phyloP scores from a whole-genome alignment of 768 basidiomycete species.

The Hygrophoropsis aurantiaca region DNA sequence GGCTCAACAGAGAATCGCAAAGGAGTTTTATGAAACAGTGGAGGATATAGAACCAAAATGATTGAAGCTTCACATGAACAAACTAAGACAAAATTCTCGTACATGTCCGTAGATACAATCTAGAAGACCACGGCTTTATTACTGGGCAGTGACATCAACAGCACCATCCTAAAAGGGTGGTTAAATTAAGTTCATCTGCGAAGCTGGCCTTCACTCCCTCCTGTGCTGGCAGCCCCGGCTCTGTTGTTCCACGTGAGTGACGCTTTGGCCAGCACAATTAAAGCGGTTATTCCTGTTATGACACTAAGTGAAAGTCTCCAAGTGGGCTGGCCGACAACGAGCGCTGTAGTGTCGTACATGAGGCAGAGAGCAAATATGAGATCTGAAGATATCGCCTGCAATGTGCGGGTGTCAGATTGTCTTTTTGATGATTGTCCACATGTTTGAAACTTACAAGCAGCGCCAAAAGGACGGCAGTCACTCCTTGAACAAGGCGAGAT shows the following conservation, averaged over 20 bases:
- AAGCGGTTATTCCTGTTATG: not conserved
- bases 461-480: not conserved
- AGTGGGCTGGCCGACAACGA: constrained; percentile 1
- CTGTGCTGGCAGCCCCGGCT: not conserved
- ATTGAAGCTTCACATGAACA: not conserved
- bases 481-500: not conserved
- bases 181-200: too few relatives aligned
- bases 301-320: not conserved
- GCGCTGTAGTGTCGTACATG: constrained; percentile 2
- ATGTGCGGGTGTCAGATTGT: not conserved
- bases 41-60: constrained; percentile 65
- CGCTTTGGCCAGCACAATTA: not conserved
- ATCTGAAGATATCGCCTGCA: constrained; percentile 3
- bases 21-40: constrained; percentile 84
- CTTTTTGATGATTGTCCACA: too few relatives aligned
- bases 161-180: too few relatives aligned
- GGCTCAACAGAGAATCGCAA: constrained; percentile 77
- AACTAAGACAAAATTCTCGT: not conserved
- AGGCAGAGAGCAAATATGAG: not conserved
- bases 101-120: too few relatives aligned
- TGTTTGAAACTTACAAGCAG: constrained; percentile 1
- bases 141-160: too few relatives aligned
- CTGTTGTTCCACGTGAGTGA: not conserved
- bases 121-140: too few relatives aligned
- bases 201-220: too few relatives aligned